Evolutionary conservation across 441 rosid genomes (phyloP).

Genomic region (Metrosideros polymorpha): DNA sequence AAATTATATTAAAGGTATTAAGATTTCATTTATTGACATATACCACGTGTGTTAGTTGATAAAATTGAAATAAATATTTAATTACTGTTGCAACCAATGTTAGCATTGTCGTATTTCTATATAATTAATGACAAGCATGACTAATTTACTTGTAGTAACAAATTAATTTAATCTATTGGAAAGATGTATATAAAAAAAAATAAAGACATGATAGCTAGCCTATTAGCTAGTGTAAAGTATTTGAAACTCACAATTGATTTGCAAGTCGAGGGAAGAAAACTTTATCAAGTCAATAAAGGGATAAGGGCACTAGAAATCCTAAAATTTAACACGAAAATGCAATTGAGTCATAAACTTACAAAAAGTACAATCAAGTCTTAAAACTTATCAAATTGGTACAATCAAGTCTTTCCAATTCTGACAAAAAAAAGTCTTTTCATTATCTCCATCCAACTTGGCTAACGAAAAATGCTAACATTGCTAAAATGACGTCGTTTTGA

Average conservation of each 20-base stretch:
- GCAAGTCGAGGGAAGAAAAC: background rate
- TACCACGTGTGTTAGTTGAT: background rate
- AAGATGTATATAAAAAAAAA: background rate
- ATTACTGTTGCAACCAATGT: background rate
- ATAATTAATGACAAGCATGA: background rate
- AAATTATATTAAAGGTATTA: background rate
- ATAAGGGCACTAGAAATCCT: too few relatives aligned
- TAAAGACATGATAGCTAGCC: background rate
- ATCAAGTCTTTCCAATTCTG: too few relatives aligned
- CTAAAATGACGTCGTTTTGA: too few relatives aligned
- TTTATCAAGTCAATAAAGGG: too few relatives aligned
- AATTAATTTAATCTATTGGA: background rate
- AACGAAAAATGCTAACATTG: too few relatives aligned
- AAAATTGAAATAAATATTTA: background rate
- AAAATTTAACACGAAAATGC: too few relatives aligned
- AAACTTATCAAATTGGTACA: too few relatives aligned
- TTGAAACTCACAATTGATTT: background rate
- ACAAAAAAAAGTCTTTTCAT: too few relatives aligned
- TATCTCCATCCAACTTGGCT: too few relatives aligned
- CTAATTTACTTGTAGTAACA: background rate
- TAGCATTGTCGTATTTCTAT: background rate
- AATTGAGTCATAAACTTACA: too few relatives aligned
- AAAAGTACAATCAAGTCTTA: too few relatives aligned
- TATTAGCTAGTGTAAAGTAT: background rate
- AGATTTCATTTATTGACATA: background rate